phyloP scores from a whole-genome alignment of 495 filamentous ascomycete genomes.

The Neurospora sp. region DNA sequence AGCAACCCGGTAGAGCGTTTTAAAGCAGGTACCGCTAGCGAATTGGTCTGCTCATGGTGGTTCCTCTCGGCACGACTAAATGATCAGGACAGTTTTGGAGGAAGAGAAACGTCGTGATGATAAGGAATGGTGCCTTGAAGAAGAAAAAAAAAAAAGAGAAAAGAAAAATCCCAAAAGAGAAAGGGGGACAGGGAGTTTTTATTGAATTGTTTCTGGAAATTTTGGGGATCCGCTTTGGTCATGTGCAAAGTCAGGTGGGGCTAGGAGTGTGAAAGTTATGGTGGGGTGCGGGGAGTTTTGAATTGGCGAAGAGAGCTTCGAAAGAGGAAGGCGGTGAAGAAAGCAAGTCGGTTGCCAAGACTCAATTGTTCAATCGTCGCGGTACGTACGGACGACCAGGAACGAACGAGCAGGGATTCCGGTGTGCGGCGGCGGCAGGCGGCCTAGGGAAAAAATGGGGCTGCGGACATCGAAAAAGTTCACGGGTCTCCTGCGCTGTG shows the following conservation, averaged over 20 bases:
- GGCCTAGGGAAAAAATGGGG: conserved; percentile 3
- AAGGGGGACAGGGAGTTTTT: neutral
- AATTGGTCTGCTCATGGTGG: conserved; percentile 33
- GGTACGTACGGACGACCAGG: neutral
- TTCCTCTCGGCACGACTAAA: conserved; percentile 41
- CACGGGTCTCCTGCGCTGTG: conserved; percentile 5
- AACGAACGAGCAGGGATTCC: conserved; percentile 1
- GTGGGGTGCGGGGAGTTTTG: neutral
- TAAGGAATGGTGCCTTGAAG: conserved; percentile 42
- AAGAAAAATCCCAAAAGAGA: conserved; percentile 3
- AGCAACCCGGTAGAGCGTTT: conserved; percentile 30
- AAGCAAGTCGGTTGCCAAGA: neutral
- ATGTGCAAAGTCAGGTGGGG: neutral
- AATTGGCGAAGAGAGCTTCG: neutral
- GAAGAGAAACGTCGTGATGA: conserved; percentile 34
- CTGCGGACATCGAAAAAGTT: conserved; percentile 21
- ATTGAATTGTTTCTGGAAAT: too few relatives aligned
- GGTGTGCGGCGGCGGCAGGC: neutral
- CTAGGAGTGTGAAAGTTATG: neutral
- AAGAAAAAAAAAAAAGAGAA: conserved; percentile 5
- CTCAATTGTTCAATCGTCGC: neutral
- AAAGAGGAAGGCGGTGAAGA: conserved; percentile 1
- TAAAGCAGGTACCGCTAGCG: conserved; percentile 40
- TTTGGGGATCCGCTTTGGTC: neutral
- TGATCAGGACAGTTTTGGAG: conserved; percentile 37